These are phyloP conservation scores for Smittium culicis DNA, from an alignment of 371 early-diverging fungal species.

Conservation along the genomic window DNA sequence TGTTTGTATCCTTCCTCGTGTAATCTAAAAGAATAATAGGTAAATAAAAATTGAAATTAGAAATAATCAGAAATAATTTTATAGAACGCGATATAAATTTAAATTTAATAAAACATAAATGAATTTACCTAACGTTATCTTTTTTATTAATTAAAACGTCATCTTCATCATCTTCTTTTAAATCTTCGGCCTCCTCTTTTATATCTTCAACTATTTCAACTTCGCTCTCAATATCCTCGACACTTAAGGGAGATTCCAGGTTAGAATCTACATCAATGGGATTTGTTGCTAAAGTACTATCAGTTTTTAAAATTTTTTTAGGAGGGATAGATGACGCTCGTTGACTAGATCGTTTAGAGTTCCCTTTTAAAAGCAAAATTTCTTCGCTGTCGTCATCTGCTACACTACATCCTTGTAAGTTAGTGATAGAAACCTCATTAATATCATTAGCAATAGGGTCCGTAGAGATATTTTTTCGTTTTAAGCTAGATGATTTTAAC, in stretches of 20 bases:
- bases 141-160: slow-evolving; percentile 2
- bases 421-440: too few relatives aligned
- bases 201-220: slow-evolving; percentile 20
- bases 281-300: too few relatives aligned
- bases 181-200: slow-evolving; percentile 10
- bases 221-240: slow-evolving; percentile 28
- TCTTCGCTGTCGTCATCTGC: slow-evolving; percentile 24
- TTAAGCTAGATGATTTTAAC: too few relatives aligned
- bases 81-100: too few relatives aligned
- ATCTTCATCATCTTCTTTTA: slow-evolving; percentile 17
- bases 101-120: too few relatives aligned
- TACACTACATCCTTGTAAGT: slow-evolving; percentile 18
- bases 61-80: too few relatives aligned
- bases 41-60: neutral
- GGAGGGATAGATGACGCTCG: slow-evolving; percentile 20
- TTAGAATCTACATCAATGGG: too few relatives aligned
- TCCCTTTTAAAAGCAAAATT: slow-evolving; percentile 17
- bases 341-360: slow-evolving; percentile 28
- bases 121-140: neutral
- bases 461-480: too few relatives aligned
- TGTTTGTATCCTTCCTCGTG: slow-evolving; percentile 85
- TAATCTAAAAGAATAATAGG: slow-evolving; percentile 28
- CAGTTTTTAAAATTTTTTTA: too few relatives aligned
- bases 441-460: too few relatives aligned
- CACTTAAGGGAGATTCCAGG: too few relatives aligned